Conservation (phyloP, 768 basidiomycete species). For the Kockovaella imperatae region DNA sequence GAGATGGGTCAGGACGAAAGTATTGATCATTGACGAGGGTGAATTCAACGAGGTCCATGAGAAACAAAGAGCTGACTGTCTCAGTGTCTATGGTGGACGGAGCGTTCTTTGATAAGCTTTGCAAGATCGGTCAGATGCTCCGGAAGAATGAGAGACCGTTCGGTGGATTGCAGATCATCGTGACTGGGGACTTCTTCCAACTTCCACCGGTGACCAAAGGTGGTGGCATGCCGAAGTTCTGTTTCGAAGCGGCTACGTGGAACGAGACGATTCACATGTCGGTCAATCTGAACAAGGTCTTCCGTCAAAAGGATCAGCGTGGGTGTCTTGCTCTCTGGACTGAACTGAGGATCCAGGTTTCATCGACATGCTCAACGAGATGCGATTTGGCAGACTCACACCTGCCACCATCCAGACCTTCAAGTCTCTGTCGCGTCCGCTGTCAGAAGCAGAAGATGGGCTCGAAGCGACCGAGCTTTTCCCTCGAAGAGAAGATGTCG, state of each 20-base stretch:
- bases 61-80: slow-evolving; percentile 3
- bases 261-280: slow-evolving; percentile 62
- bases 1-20: slow-evolving; percentile 77
- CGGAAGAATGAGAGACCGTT: slow-evolving; percentile 63
- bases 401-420: slow-evolving; percentile 62
- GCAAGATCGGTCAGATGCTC: slow-evolving; percentile 58
- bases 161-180: slow-evolving; percentile 88
- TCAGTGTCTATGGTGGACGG: slow-evolving; percentile 97
- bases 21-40: slow-evolving; percentile 84
- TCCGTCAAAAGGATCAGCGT: slow-evolving; percentile 89
- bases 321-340: slow-evolving; percentile 22
- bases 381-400: slow-evolving; percentile 78
- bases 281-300: slow-evolving; percentile 90
- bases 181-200: slow-evolving; percentile 98
- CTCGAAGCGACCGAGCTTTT: slow-evolving; percentile 91
- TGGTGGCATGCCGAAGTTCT: slow-evolving; percentile 62
- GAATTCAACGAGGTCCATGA: slow-evolving; percentile 22
- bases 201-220: slow-evolving; percentile 80
- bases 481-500: slow-evolving; percentile 85
- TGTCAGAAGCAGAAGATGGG: slow-evolving; percentile 69
- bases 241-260: slow-evolving; percentile 85
- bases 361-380: slow-evolving; percentile 94
- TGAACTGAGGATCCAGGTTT: slow-evolving; percentile 55
- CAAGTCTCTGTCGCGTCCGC: slow-evolving; percentile 59
- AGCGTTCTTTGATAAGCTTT: slow-evolving; percentile 72